Conservation (phyloP, 192 early-diverging fungal species). For the Backusella luteola region DNA sequence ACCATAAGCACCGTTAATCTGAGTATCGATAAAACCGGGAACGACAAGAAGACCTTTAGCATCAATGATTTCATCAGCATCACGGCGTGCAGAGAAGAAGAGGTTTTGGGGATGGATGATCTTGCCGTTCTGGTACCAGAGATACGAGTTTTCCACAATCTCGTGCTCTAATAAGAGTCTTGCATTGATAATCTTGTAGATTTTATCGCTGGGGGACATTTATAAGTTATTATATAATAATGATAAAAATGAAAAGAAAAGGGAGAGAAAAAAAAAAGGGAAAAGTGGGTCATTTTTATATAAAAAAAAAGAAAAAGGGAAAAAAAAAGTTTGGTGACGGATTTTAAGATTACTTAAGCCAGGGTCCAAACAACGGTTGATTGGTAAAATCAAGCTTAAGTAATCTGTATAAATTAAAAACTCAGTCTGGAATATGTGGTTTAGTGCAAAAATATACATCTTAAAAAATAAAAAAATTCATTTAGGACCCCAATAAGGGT, state of each 20-base stretch:
- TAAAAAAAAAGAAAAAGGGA: not conserved
- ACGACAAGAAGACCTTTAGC: slow-evolving; percentile 67
- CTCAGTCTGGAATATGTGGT: not conserved
- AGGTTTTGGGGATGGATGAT: slow-evolving; percentile 72
- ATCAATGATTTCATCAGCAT: slow-evolving; percentile 69
- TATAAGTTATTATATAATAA: not conserved
- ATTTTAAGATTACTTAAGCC: not conserved
- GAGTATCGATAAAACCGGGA: slow-evolving; percentile 79
- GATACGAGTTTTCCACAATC: slow-evolving; percentile 65
- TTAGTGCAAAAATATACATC: not conserved
- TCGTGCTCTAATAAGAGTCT: slow-evolving; percentile 69
- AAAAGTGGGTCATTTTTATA: slow-evolving; percentile 1
- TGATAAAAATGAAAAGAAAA: not conserved
- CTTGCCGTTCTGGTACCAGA: slow-evolving; percentile 77
- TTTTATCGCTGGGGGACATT: not conserved
- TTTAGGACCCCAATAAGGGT: slow-evolving; percentile 3
- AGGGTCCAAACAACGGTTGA: not conserved
- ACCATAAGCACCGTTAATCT: slow-evolving; percentile 84
- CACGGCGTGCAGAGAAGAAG: slow-evolving; percentile 68
- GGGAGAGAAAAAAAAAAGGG: not conserved
- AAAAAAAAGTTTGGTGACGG: not conserved
- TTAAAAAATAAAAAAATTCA: not conserved
- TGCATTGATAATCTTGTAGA: slow-evolving; percentile 71
- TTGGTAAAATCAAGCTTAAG: not conserved
- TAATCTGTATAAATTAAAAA: not conserved